A percentile compares a stretch with the other conserved stretches of the same genome.
Conservation (phyloP, 208 protist genomes). For the Trypanosomatidae sp. region DNA sequence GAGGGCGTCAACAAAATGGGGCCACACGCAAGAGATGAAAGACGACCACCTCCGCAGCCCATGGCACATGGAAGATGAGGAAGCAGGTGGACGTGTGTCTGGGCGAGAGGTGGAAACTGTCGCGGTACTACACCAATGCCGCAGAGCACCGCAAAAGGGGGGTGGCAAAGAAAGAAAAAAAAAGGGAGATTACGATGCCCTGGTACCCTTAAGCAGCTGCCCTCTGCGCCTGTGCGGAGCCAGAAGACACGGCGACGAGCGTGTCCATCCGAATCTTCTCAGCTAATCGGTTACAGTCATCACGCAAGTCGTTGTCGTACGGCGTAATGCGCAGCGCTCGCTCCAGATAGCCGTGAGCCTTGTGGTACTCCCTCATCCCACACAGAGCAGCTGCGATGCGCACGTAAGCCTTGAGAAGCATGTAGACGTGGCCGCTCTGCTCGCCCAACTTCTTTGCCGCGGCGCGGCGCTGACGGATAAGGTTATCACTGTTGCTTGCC, state of each 20-base stretch:
- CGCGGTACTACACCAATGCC: background rate
- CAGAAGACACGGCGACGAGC: conserved; percentile 69
- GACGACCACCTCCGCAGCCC: background rate
- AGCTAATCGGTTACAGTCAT: conserved; percentile 82
- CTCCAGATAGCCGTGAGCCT: conserved; percentile 74
- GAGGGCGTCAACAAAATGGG: background rate
- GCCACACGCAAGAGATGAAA: background rate
- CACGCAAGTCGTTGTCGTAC: conserved; percentile 91
- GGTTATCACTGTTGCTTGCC: conserved; percentile 24
- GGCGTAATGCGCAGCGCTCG: conserved; percentile 87
- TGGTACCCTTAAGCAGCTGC: conserved; percentile 2
- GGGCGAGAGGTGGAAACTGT: background rate
- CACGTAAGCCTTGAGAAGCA: conserved; percentile 92
- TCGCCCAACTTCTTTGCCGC: conserved; percentile 68
- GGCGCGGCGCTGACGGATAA: conserved; percentile 45
- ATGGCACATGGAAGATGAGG: background rate
- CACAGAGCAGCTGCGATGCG: conserved; percentile 79
- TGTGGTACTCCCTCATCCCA: conserved; percentile 75
- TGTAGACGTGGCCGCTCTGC: conserved; percentile 86
- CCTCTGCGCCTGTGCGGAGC: background rate
- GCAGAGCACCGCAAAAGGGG: background rate
- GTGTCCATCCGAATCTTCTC: conserved; percentile 92
- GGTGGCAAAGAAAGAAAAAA: background rate
- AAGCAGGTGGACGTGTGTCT: background rate
- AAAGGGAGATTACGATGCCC: background rate